Evolutionary conservation across 2,329 filamentous ascomycete genomes (phyloP).

Genomic region (Cladophialophora yegresii): DNA sequence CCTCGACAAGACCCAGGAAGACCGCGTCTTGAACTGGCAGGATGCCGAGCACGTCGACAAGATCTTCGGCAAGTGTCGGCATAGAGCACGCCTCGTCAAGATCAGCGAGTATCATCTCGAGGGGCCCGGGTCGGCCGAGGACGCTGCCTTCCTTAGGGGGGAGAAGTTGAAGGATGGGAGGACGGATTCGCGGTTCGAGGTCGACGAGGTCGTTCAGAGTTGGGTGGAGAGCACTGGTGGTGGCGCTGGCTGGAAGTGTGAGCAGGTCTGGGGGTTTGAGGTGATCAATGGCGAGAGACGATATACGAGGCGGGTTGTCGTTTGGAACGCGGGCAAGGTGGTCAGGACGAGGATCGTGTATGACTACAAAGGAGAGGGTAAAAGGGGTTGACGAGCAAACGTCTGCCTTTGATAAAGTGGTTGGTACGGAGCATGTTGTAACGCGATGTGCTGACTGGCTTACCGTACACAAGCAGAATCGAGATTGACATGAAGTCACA

Average conservation of each 20-base stretch:
- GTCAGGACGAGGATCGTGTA: constrained; percentile 47
- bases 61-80: constrained; percentile 73
- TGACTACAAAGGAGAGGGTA: constrained; percentile 38
- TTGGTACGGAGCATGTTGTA: no score
- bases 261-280: constrained; percentile 53
- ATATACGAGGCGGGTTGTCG: constrained; percentile 48
- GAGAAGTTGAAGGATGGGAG: constrained; percentile 55
- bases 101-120: constrained; percentile 47
- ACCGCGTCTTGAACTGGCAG: constrained; percentile 58
- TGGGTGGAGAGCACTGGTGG: constrained; percentile 53
- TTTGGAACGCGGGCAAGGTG: constrained; percentile 43
- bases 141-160: constrained; percentile 45
- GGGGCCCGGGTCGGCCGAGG: constrained; percentile 43
- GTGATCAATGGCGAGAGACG: constrained; percentile 45
- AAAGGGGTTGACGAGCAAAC: constrained; percentile 8
- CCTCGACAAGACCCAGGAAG: constrained; percentile 66
- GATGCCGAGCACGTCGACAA: constrained; percentile 71
- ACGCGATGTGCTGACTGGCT: not conserved
- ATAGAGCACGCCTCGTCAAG: constrained; percentile 50
- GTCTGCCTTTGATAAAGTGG: no score
- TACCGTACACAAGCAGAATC: not conserved
- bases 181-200: constrained; percentile 61
- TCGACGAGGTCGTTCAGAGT: constrained; percentile 57
- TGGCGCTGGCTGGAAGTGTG: constrained; percentile 53
- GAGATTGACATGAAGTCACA: not conserved